A percentile compares a stretch with the other conserved stretches of the same genome.
These are phyloP conservation scores for Hypoxylon fragiforme DNA, from an alignment of 495 filamentous ascomycete species.

Conservation along the genomic window DNA sequence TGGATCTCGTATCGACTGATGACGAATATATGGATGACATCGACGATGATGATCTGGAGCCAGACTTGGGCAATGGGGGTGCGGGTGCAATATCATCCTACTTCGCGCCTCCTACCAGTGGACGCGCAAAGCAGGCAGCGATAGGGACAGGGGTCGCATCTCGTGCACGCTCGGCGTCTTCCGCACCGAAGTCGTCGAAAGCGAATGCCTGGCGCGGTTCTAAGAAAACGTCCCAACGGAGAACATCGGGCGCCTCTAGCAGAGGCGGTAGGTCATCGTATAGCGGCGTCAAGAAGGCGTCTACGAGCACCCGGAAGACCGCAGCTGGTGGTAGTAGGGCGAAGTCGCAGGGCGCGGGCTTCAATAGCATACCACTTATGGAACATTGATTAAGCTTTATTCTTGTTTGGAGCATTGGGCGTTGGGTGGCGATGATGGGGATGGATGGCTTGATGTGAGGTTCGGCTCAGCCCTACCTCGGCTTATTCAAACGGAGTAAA, in stretches of 20 bases:
- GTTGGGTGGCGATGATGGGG: background rate
- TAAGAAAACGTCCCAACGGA: slow-evolving; percentile 27
- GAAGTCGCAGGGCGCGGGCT: slow-evolving; percentile 21
- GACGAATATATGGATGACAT: slow-evolving; percentile 59
- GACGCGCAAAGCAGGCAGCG: too few species aligned
- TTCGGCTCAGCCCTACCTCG: too few species aligned
- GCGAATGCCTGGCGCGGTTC: slow-evolving; percentile 22
- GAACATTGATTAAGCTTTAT: slow-evolving; percentile 36
- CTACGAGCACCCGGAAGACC: slow-evolving; percentile 15
- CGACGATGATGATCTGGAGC: slow-evolving; percentile 46
- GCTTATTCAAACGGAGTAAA: too few species aligned
- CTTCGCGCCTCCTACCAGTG: slow-evolving; percentile 42
- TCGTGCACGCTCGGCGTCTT: slow-evolving; percentile 16
- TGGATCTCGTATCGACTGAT: slow-evolving; percentile 67
- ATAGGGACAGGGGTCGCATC: slow-evolving; percentile 23
- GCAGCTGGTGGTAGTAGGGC: slow-evolving; percentile 13
- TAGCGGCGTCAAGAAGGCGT: slow-evolving; percentile 37
- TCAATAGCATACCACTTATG: slow-evolving; percentile 35
- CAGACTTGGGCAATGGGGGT: too few species aligned
- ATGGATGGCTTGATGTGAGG: slow-evolving; percentile 2
- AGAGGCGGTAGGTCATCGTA: slow-evolving; percentile 14
- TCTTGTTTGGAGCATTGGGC: too few species aligned
- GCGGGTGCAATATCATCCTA: slow-evolving; percentile 49
- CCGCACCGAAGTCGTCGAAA: slow-evolving; percentile 10
- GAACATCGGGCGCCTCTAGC: slow-evolving; percentile 32